phyloP scores from a whole-genome alignment of 2,329 filamentous ascomycete genomes.

The Sporothrix mexicana region DNA sequence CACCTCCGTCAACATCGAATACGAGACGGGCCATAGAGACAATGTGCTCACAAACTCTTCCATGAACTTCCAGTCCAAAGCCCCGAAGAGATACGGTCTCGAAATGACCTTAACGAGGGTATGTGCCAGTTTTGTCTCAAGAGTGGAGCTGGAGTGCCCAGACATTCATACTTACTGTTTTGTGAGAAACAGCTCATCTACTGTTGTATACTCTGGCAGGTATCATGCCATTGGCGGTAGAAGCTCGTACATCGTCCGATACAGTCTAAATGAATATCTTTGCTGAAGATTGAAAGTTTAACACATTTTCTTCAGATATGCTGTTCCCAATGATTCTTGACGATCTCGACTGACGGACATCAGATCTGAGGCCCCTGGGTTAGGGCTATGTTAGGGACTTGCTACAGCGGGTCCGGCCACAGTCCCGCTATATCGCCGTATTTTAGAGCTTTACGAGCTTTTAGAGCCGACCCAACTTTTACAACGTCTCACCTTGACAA shows the following conservation, averaged over 20 bases:
- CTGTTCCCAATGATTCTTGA: background rate
- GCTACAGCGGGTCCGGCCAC: conserved; percentile 9
- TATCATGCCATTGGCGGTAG: background rate
- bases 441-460: conserved; percentile 24
- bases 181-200: background rate
- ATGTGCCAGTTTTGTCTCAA: background rate
- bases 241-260: background rate
- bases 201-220: background rate
- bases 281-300: too few relatives aligned
- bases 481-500: background rate
- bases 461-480: conserved; percentile 27
- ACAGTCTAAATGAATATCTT: too few relatives aligned
- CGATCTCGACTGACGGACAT: background rate
- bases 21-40: background rate
- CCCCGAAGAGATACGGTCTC: too few relatives aligned
- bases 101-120: background rate
- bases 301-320: too few relatives aligned
- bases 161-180: background rate
- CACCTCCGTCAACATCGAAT: background rate
- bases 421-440: background rate
- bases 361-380: background rate
- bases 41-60: too few relatives aligned
- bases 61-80: too few relatives aligned
- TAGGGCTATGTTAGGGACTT: background rate
- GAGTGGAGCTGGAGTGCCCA: background rate